Conservation (phyloP, 2,329 filamentous ascomycete genomes). For the Ophiostoma fasciatum region DNA sequence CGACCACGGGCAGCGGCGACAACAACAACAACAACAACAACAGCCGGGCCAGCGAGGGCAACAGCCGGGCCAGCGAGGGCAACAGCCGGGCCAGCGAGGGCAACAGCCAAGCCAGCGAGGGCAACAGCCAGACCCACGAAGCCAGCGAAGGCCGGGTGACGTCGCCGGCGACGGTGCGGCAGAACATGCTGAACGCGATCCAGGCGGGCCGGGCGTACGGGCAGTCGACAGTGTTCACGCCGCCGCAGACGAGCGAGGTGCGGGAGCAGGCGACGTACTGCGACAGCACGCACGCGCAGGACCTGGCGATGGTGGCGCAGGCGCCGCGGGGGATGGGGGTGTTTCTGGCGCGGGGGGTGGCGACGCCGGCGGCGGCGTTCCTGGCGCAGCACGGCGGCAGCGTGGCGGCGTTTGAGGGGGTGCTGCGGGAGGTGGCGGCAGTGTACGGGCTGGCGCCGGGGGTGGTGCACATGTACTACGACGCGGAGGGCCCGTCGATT, state of each 20-base stretch:
- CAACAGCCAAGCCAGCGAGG: not conserved
- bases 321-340: slow-evolving; percentile 59
- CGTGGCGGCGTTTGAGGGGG: slow-evolving; percentile 52
- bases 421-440: slow-evolving; percentile 54
- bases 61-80: not conserved
- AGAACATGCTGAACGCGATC: slow-evolving; percentile 65
- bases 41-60: not conserved
- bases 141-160: slow-evolving; percentile 42
- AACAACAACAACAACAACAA: not conserved
- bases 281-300: slow-evolving; percentile 58
- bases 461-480: slow-evolving; percentile 76
- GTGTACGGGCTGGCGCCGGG: slow-evolving; percentile 58
- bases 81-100: slow-evolving; percentile 4
- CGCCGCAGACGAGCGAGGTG: slow-evolving; percentile 55
- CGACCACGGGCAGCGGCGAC: not conserved
- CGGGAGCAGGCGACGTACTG: slow-evolving; percentile 79
- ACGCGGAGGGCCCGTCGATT: slow-evolving; percentile 64
- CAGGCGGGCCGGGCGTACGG: slow-evolving; percentile 64
- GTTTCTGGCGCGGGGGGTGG: slow-evolving; percentile 47
- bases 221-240: slow-evolving; percentile 56
- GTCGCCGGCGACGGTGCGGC: slow-evolving; percentile 45
- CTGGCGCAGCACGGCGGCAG: slow-evolving; percentile 42
- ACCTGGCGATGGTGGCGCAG: slow-evolving; percentile 57
- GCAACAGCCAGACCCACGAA: too few relatives aligned
- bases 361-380: slow-evolving; percentile 37